Base-by-base conservation (phyloP, 139 green algal species). In the Chlamydomonas incerta region DNA sequence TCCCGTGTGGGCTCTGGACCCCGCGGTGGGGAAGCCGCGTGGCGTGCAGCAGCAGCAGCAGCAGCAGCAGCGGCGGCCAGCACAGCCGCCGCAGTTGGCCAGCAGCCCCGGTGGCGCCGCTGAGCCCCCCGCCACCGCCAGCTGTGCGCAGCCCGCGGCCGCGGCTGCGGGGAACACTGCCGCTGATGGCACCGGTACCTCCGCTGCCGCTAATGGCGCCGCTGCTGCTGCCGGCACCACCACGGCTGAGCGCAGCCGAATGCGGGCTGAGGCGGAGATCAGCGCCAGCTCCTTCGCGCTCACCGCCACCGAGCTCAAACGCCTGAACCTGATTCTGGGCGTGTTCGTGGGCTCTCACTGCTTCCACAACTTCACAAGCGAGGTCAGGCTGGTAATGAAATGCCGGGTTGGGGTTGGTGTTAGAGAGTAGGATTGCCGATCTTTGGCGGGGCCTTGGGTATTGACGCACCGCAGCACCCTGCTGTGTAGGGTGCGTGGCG, bases 1-100 rank as follows among this genome's bases (percentile, higher is more conserved):
- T 26, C 97, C 97, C 5, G 92, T 88, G 29, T 99, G 92, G 85
- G 92, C 80, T 1, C 66, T 88, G 35, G 72, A 88, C 83, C 65
- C 83, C 15, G 33, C 58, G 24, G 74, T 88, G 9, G 74, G 74
- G 6, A 63, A 72, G 67, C 74, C 50, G 18, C 72, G 73, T 21
- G n/a, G 11, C 1, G 4, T 24, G 2, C 47, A n/a, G 23, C 65
- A 35, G 47, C 79, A 67, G 31, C 79, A 76, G 21, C 46, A 72
- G 23, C 79, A 85, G 20, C 55, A 20, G 21, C 74, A 57, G 34
- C 73, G 33, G 33, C 11, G 29, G 31, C 26, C 26, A 2, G 2
- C 24, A 23, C 24, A 33, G 26, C 5, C 58, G 58, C 5, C 18
- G 58, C 70, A 58, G 24, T 5, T 37, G 11, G 37, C 37, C 70